Conservation (phyloP, 257 asterid genomes). For the Galeopsis tetrahit region DNA sequence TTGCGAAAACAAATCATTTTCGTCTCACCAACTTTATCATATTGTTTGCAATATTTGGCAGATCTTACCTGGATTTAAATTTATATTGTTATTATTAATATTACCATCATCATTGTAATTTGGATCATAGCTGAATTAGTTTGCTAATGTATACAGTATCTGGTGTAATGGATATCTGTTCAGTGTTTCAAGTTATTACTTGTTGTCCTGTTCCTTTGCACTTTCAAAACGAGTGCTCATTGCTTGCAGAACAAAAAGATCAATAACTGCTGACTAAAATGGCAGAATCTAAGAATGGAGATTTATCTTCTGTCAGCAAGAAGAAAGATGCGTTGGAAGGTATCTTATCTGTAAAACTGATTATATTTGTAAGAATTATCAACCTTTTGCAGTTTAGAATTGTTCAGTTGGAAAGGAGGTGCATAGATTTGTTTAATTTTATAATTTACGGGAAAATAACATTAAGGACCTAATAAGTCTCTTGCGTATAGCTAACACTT, state of each 20-base stretch:
- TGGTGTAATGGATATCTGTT: conserved; percentile 10
- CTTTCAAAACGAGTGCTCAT: conserved; percentile 23
- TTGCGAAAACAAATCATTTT: neutral
- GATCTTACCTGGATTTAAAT: neutral
- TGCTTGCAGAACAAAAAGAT: conserved; percentile 40
- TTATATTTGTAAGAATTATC: neutral
- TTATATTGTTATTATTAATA: neutral
- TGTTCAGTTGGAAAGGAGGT: conserved; percentile 7
- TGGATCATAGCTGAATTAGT: conserved; percentile 18
- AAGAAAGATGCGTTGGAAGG: conserved; percentile 67
- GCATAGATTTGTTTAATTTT: conserved; percentile 1
- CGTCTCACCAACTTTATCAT: neutral
- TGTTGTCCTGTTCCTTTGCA: conserved; percentile 12
- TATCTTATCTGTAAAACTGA: conserved; percentile 34
- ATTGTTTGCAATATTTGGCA: conserved; percentile 18
- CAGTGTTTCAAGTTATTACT: conserved; percentile 18
- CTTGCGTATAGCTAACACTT: conserved; percentile 21
- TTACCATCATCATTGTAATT: neutral
- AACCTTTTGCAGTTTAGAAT: conserved; percentile 9
- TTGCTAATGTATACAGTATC: conserved; percentile 1
- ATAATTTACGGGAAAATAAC: neutral
- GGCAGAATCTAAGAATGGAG: conserved; percentile 64
- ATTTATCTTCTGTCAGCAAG: conserved; percentile 47
- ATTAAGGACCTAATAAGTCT: conserved; percentile 25
- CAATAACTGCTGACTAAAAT: conserved; percentile 41